Conservation (phyloP, 345 rosid genomes). For the Pugionium dolabratum region DNA sequence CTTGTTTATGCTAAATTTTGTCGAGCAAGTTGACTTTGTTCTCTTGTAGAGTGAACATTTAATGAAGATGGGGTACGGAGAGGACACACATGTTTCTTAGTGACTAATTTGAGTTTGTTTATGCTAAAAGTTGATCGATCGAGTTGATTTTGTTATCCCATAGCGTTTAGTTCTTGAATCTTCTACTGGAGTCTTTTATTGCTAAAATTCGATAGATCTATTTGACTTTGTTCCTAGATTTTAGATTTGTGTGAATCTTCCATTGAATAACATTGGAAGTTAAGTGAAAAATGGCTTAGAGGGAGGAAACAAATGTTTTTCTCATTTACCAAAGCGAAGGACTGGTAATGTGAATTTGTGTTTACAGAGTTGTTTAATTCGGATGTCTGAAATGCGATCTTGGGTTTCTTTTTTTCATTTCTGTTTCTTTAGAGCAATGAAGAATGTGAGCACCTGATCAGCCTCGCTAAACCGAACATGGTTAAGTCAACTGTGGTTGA, state of each 20-base stretch:
- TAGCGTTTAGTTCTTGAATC: not conserved
- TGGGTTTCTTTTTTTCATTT: not conserved
- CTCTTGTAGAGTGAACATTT: not conserved
- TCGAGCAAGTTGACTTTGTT: conserved; percentile 3
- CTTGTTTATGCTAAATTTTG: not conserved
- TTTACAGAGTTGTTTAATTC: not conserved
- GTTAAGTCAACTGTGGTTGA: conserved; percentile 90
- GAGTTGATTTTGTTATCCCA: not conserved
- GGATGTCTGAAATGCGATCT: conserved; percentile 16
- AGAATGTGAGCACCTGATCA: conserved; percentile 82
- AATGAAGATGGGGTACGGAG: too few species aligned
- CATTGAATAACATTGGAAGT: not conserved
- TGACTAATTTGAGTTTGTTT: not conserved
- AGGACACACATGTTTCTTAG: too few species aligned
- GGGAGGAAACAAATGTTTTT: not conserved
- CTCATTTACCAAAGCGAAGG: not conserved
- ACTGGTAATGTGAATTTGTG: not conserved
- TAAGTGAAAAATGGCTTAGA: not conserved
- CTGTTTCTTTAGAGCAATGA: conserved; percentile 56
- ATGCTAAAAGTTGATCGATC: not conserved
- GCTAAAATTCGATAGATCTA: too few species aligned
- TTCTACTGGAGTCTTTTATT: too few species aligned
- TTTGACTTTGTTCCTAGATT: not conserved
- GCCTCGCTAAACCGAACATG: conserved; percentile 80
- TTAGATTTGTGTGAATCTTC: not conserved